phyloP scores from a whole-genome alignment of 495 filamentous ascomycete species.

The Delitschia confertaspora region DNA sequence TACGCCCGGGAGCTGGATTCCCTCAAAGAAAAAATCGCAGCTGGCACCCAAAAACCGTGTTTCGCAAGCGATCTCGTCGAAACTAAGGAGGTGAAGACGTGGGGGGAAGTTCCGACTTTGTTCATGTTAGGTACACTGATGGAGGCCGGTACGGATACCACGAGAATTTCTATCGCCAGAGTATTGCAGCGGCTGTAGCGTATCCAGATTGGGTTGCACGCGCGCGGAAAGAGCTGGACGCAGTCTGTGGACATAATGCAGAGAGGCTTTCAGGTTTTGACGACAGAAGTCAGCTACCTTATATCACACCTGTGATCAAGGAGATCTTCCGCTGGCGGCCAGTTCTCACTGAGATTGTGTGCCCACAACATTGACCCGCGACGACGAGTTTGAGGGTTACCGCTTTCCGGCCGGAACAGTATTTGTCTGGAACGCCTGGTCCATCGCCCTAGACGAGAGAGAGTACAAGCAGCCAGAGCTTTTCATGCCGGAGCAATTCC shows the following conservation, averaged over 20 bases:
- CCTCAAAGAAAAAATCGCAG: conserved; percentile 4
- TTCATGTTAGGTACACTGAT: conserved; percentile 12
- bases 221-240: conserved; percentile 8
- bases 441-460: conserved; percentile 6
- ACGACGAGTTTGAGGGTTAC: conserved; percentile 15
- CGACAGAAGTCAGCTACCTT: conserved; percentile 4
- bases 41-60: conserved; percentile 10
- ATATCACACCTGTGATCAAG: conserved; percentile 8
- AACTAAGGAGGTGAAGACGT: conserved; percentile 6
- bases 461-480: conserved; percentile 4
- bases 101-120: conserved; percentile 7
- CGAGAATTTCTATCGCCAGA: conserved; percentile 11
- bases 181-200: conserved; percentile 11
- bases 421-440: conserved; percentile 15
- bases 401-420: conserved; percentile 6
- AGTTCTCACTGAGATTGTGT: conserved; percentile 10
- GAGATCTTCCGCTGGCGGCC: conserved; percentile 17
- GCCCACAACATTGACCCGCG: conserved; percentile 10
- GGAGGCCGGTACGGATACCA: conserved; percentile 17
- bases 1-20: conserved; percentile 5
- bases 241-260: neutral
- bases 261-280: conserved; percentile 4
- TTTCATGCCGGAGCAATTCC: conserved; percentile 13
- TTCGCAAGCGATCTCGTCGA: conserved; percentile 12
- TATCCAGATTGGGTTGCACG: conserved; percentile 3